phyloP scores from a whole-genome alignment of 768 basidiomycete species.

The Crepidotus variabilis region DNA sequence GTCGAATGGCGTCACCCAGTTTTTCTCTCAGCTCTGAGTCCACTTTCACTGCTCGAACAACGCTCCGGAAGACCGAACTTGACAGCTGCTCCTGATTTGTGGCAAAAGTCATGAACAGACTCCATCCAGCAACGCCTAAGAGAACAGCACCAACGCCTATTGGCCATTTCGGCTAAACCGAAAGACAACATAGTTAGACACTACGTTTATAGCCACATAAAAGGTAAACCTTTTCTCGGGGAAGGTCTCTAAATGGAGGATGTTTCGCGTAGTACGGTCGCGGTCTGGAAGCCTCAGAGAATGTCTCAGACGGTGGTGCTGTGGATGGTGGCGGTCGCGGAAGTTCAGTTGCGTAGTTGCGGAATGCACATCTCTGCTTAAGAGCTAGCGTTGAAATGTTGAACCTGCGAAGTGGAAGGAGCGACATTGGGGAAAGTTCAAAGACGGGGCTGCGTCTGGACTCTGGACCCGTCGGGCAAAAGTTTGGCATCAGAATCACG shows the following conservation, averaged over 20 bases:
- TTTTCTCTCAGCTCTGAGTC: conserved; percentile 44
- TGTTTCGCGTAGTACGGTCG: conserved; percentile 33
- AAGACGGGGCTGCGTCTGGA: too few relatives aligned
- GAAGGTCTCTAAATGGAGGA: conserved; percentile 31
- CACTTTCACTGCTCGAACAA: conserved; percentile 57
- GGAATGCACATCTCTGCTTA: not conserved
- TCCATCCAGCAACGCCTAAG: conserved; percentile 62
- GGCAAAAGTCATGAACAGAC: conserved; percentile 61
- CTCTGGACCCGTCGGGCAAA: too few relatives aligned
- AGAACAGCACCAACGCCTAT: conserved; percentile 42
- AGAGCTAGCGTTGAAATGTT: not conserved
- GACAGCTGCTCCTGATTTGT: conserved; percentile 78
- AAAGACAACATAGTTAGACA: not conserved
- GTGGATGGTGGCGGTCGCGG: conserved; percentile 18
- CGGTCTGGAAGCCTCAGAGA: conserved; percentile 31
- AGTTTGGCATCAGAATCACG: too few relatives aligned
- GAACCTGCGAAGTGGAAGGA: not conserved
- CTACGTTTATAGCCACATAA: not conserved
- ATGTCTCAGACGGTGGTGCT: conserved; percentile 18
- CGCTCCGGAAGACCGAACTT: conserved; percentile 67
- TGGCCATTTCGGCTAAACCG: conserved; percentile 53
- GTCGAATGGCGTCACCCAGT: conserved; percentile 63
- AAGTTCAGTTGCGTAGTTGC: conserved; percentile 19
- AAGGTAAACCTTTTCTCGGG: conserved; percentile 25
- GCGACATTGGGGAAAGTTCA: not conserved